phyloP scores from a whole-genome alignment of 768 basidiomycete species.

The Psilocybe tampanensis region DNA sequence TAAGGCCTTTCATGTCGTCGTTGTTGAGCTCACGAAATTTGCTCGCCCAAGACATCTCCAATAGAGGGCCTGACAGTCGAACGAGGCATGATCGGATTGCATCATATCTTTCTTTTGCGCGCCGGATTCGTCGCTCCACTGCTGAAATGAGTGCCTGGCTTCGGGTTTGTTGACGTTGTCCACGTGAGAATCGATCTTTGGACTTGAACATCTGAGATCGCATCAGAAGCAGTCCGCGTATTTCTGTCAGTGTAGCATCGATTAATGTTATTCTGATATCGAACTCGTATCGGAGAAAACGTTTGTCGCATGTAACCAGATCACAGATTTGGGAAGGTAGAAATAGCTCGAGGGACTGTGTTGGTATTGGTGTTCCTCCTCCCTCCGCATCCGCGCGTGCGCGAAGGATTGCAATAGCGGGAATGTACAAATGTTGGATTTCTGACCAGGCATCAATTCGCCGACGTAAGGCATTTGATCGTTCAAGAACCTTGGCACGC shows the following conservation, averaged over 20 bases:
- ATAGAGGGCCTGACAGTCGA: background rate
- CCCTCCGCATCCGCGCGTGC: background rate
- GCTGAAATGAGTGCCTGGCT: constrained; percentile 18
- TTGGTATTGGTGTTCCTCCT: background rate
- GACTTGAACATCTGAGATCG: constrained; percentile 29
- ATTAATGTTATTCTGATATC: constrained; percentile 30
- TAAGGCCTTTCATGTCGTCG: constrained; percentile 16
- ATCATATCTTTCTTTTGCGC: constrained; percentile 17
- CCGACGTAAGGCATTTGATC: constrained; percentile 18
- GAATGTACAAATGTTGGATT: constrained; percentile 29
- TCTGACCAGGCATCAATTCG: constrained; percentile 26
- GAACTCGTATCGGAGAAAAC: constrained; percentile 25
- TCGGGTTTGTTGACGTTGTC: constrained; percentile 26
- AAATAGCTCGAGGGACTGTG: constrained; percentile 16
- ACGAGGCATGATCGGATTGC: constrained; percentile 6
- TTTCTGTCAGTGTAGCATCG: constrained; percentile 24
- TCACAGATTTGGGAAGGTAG: constrained; percentile 19
- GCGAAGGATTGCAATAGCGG: constrained; percentile 8
- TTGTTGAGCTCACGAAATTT: constrained; percentile 14
- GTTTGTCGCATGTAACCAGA: background rate
- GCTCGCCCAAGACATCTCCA: constrained; percentile 5
- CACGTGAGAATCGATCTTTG: constrained; percentile 27
- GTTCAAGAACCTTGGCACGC: constrained; percentile 26
- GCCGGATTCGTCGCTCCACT: constrained; percentile 17
- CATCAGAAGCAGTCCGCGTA: constrained; percentile 30